Conservation (phyloP, 1,139 yeast genomes). For the Debaryomyces nepalensis region DNA sequence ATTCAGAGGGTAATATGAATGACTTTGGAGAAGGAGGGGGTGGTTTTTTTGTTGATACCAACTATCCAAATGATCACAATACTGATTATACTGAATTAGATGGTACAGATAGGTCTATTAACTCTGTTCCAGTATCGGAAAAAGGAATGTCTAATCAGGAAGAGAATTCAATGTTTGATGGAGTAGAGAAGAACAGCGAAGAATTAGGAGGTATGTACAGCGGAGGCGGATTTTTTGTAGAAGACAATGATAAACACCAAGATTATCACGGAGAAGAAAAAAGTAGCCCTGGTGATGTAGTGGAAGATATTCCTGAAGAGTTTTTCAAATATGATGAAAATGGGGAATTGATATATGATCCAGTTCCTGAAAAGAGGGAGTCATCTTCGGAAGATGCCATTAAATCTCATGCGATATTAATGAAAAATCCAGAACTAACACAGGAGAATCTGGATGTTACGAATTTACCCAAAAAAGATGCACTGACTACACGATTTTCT, state of each 20-base stretch:
- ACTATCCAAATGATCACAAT: background rate
- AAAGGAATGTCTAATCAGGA: background rate
- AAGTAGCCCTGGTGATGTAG: no score
- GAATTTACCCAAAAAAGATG: no score
- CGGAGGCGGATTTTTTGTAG: slow-evolving; percentile 21
- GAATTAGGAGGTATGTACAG: slow-evolving; percentile 17
- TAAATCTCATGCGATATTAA: no score
- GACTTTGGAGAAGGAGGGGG: slow-evolving; percentile 11
- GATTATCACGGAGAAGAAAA: no score
- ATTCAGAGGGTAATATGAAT: slow-evolving; percentile 16
- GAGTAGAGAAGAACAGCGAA: slow-evolving; percentile 12
- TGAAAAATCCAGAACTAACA: no score
- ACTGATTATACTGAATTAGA: background rate
- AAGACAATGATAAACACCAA: no score
- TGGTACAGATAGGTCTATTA: no score
- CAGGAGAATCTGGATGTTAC: background rate
- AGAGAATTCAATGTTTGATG: slow-evolving; percentile 19
- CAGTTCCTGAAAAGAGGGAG: slow-evolving; percentile 11
- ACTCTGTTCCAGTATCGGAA: no score
- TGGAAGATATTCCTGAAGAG: slow-evolving; percentile 20
- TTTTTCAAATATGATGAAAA: slow-evolving; percentile 21
- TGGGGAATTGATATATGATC: slow-evolving; percentile 31
- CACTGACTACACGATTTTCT: no score
- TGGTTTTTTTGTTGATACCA: slow-evolving; percentile 4
- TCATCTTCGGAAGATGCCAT: background rate